phyloP scores from a whole-genome alignment of 108 stramenopile genomes.

The Cyclostephanos tholiformis region DNA sequence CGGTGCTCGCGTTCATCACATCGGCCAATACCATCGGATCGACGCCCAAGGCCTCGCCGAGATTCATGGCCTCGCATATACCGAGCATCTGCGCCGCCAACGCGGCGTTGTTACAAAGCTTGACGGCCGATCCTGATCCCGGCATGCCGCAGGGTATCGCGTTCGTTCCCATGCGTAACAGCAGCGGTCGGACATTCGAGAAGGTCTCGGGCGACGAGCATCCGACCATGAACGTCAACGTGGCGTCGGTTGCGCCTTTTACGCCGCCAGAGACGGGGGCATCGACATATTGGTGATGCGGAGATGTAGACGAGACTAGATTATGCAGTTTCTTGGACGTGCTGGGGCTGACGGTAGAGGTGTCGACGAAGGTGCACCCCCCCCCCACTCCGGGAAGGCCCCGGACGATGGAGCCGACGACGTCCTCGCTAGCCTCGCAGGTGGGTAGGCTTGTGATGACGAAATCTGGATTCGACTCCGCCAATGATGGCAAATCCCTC shows the following conservation, averaged over 20 bases:
- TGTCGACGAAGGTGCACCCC: slow-evolving; percentile 40
- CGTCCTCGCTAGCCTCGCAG: slow-evolving; percentile 39
- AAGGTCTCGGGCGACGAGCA: slow-evolving; percentile 52
- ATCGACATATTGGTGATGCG: slow-evolving; percentile 59
- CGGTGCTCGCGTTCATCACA: slow-evolving; percentile 92
- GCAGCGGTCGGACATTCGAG: slow-evolving; percentile 50
- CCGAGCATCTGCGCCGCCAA: slow-evolving; percentile 93
- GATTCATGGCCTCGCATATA: slow-evolving; percentile 92
- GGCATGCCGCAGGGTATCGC: slow-evolving; percentile 78
- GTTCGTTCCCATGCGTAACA: slow-evolving; percentile 80
- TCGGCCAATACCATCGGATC: slow-evolving; percentile 82
- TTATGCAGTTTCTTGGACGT: slow-evolving; percentile 34
- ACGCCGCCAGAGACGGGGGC: slow-evolving; percentile 97
- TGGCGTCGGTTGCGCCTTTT: slow-evolving; percentile 84
- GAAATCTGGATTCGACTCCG: slow-evolving; percentile 34
- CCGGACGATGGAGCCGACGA: slow-evolving; percentile 23
- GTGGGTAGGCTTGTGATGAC: slow-evolving; percentile 40
- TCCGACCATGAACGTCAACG: slow-evolving; percentile 95
- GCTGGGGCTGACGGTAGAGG: slow-evolving; percentile 35
- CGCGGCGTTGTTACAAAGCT: slow-evolving; percentile 95
- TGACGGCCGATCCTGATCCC: slow-evolving; percentile 84
- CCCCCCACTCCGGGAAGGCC: slow-evolving; percentile 15
- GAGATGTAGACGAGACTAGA: slow-evolving; percentile 30
- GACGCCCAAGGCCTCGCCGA: slow-evolving; percentile 88
- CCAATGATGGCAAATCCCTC: slow-evolving; percentile 27